These are phyloP conservation scores for Sphagnum tenellum DNA, from an alignment of 225 moss, liverwort and hornwort species.

Conservation along the genomic window DNA sequence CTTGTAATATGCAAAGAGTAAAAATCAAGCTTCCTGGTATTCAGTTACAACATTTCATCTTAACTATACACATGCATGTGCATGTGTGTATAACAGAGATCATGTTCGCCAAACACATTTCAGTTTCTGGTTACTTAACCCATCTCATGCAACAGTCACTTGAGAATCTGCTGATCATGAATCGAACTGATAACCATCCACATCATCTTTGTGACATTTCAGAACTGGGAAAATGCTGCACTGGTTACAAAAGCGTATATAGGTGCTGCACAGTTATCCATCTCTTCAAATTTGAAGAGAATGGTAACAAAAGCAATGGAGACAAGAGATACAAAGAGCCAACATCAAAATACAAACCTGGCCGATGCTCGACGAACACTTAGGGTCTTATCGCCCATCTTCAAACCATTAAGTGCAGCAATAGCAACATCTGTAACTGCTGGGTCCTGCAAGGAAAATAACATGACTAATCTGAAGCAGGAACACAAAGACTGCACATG, in stretches of 20 bases:
- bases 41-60: no score
- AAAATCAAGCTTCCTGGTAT: no score
- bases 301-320: background rate
- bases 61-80: no score
- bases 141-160: no score
- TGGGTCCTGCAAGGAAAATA: slow-evolving; percentile 88
- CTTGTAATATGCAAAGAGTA: no score
- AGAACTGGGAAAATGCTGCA: background rate
- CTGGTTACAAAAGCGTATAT: background rate
- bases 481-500: background rate
- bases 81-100: no score
- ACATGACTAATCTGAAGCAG: background rate
- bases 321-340: slow-evolving; percentile 23
- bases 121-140: no score
- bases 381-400: slow-evolving; percentile 99
- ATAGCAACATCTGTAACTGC: slow-evolving; percentile 99
- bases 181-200: background rate
- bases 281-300: background rate
- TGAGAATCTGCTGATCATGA: no score
- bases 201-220: background rate
- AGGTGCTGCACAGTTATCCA: background rate
- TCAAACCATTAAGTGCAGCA: slow-evolving; percentile 99
- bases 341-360: slow-evolving; percentile 99
- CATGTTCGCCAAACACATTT: no score
- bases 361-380: slow-evolving; percentile 99